These are phyloP conservation scores for Cryphonectria carpinicola DNA, from an alignment of 2,329 filamentous ascomycete genomes.

Conservation along the genomic window DNA sequence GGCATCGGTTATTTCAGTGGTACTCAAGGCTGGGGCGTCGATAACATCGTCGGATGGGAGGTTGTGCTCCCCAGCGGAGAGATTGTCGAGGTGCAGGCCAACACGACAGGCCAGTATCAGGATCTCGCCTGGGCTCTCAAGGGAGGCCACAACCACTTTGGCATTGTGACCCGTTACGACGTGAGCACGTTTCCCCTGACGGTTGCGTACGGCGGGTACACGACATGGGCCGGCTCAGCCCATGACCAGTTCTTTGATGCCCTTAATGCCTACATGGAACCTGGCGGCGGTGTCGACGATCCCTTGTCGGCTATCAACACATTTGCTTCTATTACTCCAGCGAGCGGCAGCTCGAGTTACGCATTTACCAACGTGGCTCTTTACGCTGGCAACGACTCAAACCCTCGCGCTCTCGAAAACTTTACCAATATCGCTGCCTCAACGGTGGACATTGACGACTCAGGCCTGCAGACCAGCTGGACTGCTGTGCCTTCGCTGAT, in stretches of 20 bases:
- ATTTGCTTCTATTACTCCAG: conserved; percentile 25
- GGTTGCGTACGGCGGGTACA: conserved; percentile 22
- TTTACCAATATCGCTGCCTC: conserved; percentile 28
- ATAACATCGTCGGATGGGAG: conserved; percentile 44
- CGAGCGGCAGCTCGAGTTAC: conserved; percentile 17
- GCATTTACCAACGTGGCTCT: neutral
- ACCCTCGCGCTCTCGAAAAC: conserved; percentile 29
- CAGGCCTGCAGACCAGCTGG: too few species aligned
- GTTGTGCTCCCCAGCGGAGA: conserved; percentile 44
- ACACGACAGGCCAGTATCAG: conserved; percentile 28
- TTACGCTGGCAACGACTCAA: neutral
- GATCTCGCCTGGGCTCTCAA: conserved; percentile 51
- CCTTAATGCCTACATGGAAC: conserved; percentile 29
- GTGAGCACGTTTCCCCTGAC: conserved; percentile 35
- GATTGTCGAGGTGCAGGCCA: conserved; percentile 36
- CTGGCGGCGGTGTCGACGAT: conserved; percentile 31
- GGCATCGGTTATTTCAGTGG: conserved; percentile 32
- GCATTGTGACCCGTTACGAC: conserved; percentile 42
- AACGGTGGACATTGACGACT: neutral
- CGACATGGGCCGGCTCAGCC: conserved; percentile 6
- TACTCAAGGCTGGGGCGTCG: conserved; percentile 43
- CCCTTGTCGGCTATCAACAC: conserved; percentile 30
- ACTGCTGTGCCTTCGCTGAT: too few species aligned
- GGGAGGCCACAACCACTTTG: conserved; percentile 52
- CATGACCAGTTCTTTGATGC: conserved; percentile 24